Base-by-base conservation (phyloP, 1,139 yeast genomes). In the Saccharomyces pastorianus region DNA sequence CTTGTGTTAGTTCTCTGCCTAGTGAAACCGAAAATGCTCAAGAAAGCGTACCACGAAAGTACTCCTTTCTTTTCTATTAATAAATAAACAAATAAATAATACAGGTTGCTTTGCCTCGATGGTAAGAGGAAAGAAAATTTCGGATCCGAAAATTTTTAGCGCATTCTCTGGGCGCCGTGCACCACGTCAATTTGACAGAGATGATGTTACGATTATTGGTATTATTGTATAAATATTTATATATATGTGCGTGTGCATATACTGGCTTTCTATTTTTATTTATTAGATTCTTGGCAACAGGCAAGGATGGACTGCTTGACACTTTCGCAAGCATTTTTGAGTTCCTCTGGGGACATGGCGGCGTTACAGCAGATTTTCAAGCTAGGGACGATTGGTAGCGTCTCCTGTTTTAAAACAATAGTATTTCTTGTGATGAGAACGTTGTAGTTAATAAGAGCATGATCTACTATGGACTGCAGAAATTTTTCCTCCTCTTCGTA, bases 321-420 rank as follows among this genome's bases (percentile, higher is more conserved):
- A 7, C 57, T 50, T 31, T 51, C 55, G 29, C 61, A 59, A 9
- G 68, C 66, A 4, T 52, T 48, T 23, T 46, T 71, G 53, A 85
- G 70, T 59, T 89, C 95, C n/a, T 73, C 71, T 38, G 68, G 67
- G 1, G 79, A 67, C 56, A 84, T 78, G 3, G 81, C 84, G 41
- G 77, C 75, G 62, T 81, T 85, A 51, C 86, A 71, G 61, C 79
- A 76, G 13, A 90, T 67, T 61, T 84, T 78, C 62, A 91, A 75
- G 60, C 86, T 85, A 29, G 95, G 96, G 51, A 81, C 78, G 48
- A 88, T 76, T 3, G 96, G 95, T 59, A 88, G 77, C 55, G 83
- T 73, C 67, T 91, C 97, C 64, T 85, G 95, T 60, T 81, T 84
- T 55, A 84, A 75, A 17, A 89, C 77, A 57, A 82, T 77, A 58